Evolutionary conservation across 768 basidiomycete species (phyloP), one percentile per base, ranked within the genome.

Genomic region (Tephrocybe sp.): DNA sequence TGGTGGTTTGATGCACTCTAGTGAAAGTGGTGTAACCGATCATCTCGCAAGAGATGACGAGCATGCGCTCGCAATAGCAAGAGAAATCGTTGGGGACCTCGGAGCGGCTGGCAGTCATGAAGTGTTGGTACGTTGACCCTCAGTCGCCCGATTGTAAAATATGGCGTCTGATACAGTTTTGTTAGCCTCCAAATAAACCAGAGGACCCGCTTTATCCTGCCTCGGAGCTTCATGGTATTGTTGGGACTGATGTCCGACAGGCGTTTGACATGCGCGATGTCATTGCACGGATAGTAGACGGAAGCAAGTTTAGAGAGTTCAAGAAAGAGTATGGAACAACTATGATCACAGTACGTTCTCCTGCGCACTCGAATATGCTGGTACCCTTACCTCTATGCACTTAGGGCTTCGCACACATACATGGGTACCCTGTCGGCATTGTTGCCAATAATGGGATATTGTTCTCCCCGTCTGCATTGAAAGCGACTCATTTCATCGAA

Each of bases 251-350:
- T 62, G 78, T 88, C 18, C 83, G 89, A 21, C 92, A 95, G 67
- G 71, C 86, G 0, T 96, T 95, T 64, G 93, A 97, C 65, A 93
- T 96, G 88, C 79, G 92, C 32, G 94, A 97, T 64, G 86, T 98
- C 11, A 93, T 98, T 58, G 86, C 93, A 23, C 85, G 94, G 23
- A 73, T 95, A 34, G 93, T 94, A 8, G 94, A 98, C 57, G 93
- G 94, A 2, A 93, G 90, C 62, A 80, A 82, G 39, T 95, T 98
- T 64, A 78, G 92, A 54, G 94, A 98, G 67, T 98, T 96, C 76
- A 98, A 98, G 79, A 89, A 88, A 64, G 95, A 96, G 64, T 98
- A 95, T 62, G 94, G 93, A 6, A 70, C 86, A 23, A 95, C 93
- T 0, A 86, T 98, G 56, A 79, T 96, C 45, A 97, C 94, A 6